A percentile compares a stretch with the other conserved stretches of the same genome.
These are phyloP conservation scores for Polygonum aviculare DNA, from an alignment of 148 eudicot genomes.

Conservation along the genomic window DNA sequence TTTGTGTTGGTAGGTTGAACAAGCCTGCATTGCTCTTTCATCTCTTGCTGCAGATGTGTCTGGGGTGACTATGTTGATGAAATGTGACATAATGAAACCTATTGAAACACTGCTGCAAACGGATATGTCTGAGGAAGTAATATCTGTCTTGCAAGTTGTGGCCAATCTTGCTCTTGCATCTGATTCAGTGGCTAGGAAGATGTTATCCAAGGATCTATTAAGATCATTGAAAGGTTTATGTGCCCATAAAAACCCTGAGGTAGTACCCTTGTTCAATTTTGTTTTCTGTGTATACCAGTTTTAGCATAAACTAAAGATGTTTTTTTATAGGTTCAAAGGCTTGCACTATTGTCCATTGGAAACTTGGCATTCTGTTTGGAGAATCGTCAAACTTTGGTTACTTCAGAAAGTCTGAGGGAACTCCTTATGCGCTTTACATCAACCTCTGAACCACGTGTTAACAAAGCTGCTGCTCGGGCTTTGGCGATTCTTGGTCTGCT, in stretches of 20 bases:
- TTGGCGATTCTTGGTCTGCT: slow-evolving; percentile 93
- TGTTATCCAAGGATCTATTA: slow-evolving; percentile 80
- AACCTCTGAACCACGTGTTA: slow-evolving; percentile 68
- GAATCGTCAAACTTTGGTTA: slow-evolving; percentile 68
- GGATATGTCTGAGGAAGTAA: slow-evolving; percentile 59
- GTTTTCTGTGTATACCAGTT: slow-evolving; percentile 1
- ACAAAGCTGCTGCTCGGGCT: slow-evolving; percentile 96
- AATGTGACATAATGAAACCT: slow-evolving; percentile 95
- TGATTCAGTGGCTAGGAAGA: slow-evolving; percentile 80
- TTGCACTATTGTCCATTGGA: slow-evolving; percentile 78
- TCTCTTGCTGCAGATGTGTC: slow-evolving; percentile 84
- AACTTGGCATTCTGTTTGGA: slow-evolving; percentile 89
- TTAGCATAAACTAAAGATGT: slow-evolving; percentile 12
- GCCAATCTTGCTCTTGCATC: slow-evolving; percentile 79
- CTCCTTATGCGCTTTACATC: slow-evolving; percentile 82
- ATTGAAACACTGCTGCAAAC: slow-evolving; percentile 69
- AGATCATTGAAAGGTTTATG: slow-evolving; percentile 77
- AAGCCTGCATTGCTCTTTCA: slow-evolving; percentile 94
- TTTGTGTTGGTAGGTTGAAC: slow-evolving; percentile 65
- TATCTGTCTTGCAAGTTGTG: slow-evolving; percentile 80
- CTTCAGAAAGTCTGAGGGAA: slow-evolving; percentile 93
- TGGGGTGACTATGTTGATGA: slow-evolving; percentile 73
- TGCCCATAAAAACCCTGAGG: slow-evolving; percentile 89
- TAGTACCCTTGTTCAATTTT: slow-evolving; percentile 13
- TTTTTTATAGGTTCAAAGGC: slow-evolving; percentile 70